Evolutionary conservation across 495 filamentous ascomycete genomes (phyloP).

Genomic region (Tuber umbilicatum): DNA sequence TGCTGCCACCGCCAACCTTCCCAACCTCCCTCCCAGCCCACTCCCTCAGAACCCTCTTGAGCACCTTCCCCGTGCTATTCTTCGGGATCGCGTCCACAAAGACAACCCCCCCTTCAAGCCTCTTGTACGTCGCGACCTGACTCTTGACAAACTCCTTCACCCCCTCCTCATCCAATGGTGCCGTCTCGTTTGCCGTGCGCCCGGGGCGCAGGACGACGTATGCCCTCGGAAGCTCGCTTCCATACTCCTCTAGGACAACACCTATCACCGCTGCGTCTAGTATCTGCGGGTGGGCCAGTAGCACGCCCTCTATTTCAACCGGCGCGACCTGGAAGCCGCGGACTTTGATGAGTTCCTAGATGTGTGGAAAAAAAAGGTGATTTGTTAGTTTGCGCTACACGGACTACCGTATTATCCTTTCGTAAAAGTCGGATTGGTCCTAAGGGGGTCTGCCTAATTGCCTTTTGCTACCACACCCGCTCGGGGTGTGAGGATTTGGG

Average conservation of each 20-base stretch:
- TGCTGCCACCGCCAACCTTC: neutral
- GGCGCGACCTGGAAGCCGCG: constrained; percentile 45
- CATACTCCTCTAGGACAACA: constrained; percentile 44
- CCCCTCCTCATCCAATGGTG: constrained; percentile 44
- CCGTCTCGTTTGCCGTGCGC: constrained; percentile 3
- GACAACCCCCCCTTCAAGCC: constrained; percentile 56
- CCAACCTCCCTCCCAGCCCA: constrained; percentile 35
- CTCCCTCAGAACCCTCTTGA: constrained; percentile 51
- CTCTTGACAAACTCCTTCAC: constrained; percentile 45
- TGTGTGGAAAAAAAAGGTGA: neutral
- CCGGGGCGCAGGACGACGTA: constrained; percentile 43
- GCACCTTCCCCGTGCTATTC: constrained; percentile 59
- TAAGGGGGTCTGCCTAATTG: neutral
- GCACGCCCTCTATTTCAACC: constrained; percentile 57
- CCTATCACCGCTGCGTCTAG: constrained; percentile 54
- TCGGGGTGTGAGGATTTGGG: too few relatives aligned
- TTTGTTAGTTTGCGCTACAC: neutral
- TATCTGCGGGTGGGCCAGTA: constrained; percentile 54
- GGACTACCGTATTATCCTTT: neutral
- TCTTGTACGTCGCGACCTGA: constrained; percentile 54
- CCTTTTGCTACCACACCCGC: neutral
- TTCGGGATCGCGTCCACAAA: constrained; percentile 60
- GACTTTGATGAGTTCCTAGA: constrained; percentile 51
- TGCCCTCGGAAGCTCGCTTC: constrained; percentile 56
- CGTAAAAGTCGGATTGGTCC: neutral